A percentile compares a stretch with the other conserved stretches of the same genome.
These are phyloP conservation scores for Cercophora scortea DNA, from an alignment of 495 filamentous ascomycete species.

Conservation along the genomic window DNA sequence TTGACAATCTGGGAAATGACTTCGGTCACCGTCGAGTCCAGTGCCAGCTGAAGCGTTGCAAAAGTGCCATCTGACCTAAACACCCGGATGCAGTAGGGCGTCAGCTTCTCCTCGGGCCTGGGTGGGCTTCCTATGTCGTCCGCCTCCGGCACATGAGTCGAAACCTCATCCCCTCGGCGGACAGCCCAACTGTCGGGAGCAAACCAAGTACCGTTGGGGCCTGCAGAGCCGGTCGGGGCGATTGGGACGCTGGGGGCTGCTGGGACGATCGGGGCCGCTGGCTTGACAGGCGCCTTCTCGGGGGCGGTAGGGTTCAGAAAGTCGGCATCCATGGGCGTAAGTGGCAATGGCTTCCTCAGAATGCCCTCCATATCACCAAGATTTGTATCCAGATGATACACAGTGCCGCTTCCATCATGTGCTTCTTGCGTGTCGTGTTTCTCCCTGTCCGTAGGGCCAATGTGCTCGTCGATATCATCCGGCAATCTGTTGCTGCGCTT, in stretches of 20 bases:
- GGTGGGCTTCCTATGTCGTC: slow-evolving; percentile 55
- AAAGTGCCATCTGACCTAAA: slow-evolving; percentile 92
- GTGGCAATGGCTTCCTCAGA: slow-evolving; percentile 52
- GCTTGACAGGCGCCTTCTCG: slow-evolving; percentile 23
- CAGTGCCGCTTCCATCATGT: slow-evolving; percentile 31
- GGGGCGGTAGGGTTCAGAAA: slow-evolving; percentile 46
- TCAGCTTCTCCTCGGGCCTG: slow-evolving; percentile 57
- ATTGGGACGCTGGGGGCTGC: not conserved
- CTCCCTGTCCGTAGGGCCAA: slow-evolving; percentile 33
- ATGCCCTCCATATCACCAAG: slow-evolving; percentile 80
- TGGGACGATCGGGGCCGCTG: not conserved
- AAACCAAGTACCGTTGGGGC: slow-evolving; percentile 56
- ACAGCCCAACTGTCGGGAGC: slow-evolving; percentile 93
- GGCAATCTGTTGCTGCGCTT: slow-evolving; percentile 31
- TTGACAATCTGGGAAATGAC: slow-evolving; percentile 76
- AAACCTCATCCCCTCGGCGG: slow-evolving; percentile 55
- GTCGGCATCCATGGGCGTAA: slow-evolving; percentile 53
- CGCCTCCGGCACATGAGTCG: slow-evolving; percentile 35
- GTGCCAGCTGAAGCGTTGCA: slow-evolving; percentile 71
- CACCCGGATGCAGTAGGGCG: slow-evolving; percentile 84
- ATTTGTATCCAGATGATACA: slow-evolving; percentile 74
- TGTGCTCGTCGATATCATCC: slow-evolving; percentile 40
- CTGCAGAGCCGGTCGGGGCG: not conserved
- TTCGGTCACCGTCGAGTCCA: slow-evolving; percentile 78
- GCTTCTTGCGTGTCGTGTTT: too few species aligned